Conservation (phyloP, 257 asterid genomes). For the Nicotiana attenuata region DNA sequence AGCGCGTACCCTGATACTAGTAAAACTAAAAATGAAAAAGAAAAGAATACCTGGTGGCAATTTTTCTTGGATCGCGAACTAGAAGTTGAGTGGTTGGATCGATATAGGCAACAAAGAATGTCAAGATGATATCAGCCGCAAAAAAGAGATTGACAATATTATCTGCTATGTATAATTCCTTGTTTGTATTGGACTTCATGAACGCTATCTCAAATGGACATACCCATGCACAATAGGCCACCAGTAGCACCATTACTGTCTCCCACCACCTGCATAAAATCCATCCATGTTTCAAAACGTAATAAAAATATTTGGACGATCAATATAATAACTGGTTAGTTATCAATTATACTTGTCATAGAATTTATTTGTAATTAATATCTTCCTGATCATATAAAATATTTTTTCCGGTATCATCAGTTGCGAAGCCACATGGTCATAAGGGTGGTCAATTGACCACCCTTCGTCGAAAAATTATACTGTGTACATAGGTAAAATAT, state of each 20-base stretch:
- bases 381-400: no score
- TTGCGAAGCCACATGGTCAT: no score
- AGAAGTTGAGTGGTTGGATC: constrained; percentile 68
- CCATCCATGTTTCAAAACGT: no score
- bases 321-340: no score
- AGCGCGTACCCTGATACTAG: no score
- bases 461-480: no score
- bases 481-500: no score
- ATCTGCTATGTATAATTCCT: constrained; percentile 48
- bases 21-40: not conserved
- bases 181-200: constrained; percentile 29
- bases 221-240: constrained; percentile 75
- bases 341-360: no score
- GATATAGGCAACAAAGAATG: constrained; percentile 77
- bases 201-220: constrained; percentile 82
- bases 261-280: constrained; percentile 75
- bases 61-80: constrained; percentile 42
- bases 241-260: constrained; percentile 66
- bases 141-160: constrained; percentile 59
- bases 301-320: no score
- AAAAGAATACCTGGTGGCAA: constrained; percentile 51
- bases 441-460: no score
- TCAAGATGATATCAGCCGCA: constrained; percentile 56
- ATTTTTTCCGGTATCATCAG: no score
- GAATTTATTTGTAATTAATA: no score